Base-by-base conservation (phyloP, 768 basidiomycete species). In the Tricholoma furcatifolium region DNA sequence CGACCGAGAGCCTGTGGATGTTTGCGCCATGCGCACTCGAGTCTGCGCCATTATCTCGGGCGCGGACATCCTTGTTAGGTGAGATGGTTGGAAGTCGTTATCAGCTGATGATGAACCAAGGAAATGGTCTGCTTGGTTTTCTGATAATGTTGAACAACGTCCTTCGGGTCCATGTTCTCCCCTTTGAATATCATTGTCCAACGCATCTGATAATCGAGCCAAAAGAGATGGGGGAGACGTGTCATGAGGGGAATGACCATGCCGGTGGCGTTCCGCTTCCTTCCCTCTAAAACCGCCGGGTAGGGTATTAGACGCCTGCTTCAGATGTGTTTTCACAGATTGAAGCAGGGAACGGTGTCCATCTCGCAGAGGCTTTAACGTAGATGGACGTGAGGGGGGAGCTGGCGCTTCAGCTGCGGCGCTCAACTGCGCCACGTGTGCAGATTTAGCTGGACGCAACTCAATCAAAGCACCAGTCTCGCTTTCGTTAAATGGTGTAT, bases 271-370 rank as follows among this genome's bases (percentile, higher is more conserved):
- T 46, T 46, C 41, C 15, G 44, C 12, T 39, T 18, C 47, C 12
- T 11, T 39, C 20, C 32, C 20, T 43, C 43, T 36, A 46, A 34
- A 36, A 30, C 35, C 32, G 30, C 31, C n/a, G 2, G 12, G 8
- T 15, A 17, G 40, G 2, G 35, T 20, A 21, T 45, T 51, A 5
- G 31, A 39, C 14, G 35, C 51, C n/a, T 42, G 30, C 27, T 59
- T 56, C 44, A 83, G 74, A 61, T 82, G 72, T 1, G 76, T 75
- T 36, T 75, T 77, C 3, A 83, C 72, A 12, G 79, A 74, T 49
- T 79, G 74, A 39, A 70, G 66, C 31, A 82, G 68, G 56, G 67
- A 76, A 56, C 70, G 73, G 54, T 72, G 67, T 32, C 63, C 54
- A 35, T 35, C 53, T 43, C 47, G 54, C 21, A 38, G 54, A 6